Evolutionary conservation across 768 basidiomycete species (phyloP).

Genomic region (Lactifluus subvellereus): DNA sequence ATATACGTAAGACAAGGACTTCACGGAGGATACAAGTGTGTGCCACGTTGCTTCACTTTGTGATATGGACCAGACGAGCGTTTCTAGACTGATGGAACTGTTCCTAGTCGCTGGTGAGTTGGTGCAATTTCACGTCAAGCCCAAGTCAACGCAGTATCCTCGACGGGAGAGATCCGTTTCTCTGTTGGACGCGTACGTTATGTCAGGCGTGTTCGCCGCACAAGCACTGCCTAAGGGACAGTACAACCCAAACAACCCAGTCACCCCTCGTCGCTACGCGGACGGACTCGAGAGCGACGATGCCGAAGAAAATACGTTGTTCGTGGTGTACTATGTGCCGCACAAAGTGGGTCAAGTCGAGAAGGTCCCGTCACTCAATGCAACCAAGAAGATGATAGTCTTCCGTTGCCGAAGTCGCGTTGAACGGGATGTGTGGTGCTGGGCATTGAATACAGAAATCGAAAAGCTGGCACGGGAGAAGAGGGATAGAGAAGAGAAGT

Average conservation of each 20-base stretch:
- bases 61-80: not conserved
- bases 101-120: slow-evolving; percentile 73
- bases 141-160: slow-evolving; percentile 50
- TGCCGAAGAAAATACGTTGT: slow-evolving; percentile 79
- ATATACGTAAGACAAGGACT: slow-evolving; percentile 66
- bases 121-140: slow-evolving; percentile 62
- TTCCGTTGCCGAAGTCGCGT: slow-evolving; percentile 75
- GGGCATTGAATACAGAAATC: slow-evolving; percentile 87
- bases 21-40: slow-evolving; percentile 74
- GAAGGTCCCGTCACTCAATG: slow-evolving; percentile 45
- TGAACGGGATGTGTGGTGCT: slow-evolving; percentile 93
- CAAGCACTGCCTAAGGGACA: slow-evolving; percentile 59
- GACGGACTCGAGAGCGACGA: slow-evolving; percentile 90
- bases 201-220: slow-evolving; percentile 80
- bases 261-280: slow-evolving; percentile 68
- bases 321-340: slow-evolving; percentile 69
- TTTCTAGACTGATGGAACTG: slow-evolving; percentile 56
- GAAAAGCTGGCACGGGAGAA: slow-evolving; percentile 67
- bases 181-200: slow-evolving; percentile 72
- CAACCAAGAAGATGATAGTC: slow-evolving; percentile 55
- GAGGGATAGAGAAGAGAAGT: slow-evolving; percentile 54
- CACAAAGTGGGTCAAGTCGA: slow-evolving; percentile 22
- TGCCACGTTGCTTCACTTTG: slow-evolving; percentile 12
- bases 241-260: slow-evolving; percentile 46
- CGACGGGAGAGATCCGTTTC: slow-evolving; percentile 50